These are phyloP conservation scores for Kokia cookei DNA, from an alignment of 441 rosid genomes.

Conservation along the genomic window DNA sequence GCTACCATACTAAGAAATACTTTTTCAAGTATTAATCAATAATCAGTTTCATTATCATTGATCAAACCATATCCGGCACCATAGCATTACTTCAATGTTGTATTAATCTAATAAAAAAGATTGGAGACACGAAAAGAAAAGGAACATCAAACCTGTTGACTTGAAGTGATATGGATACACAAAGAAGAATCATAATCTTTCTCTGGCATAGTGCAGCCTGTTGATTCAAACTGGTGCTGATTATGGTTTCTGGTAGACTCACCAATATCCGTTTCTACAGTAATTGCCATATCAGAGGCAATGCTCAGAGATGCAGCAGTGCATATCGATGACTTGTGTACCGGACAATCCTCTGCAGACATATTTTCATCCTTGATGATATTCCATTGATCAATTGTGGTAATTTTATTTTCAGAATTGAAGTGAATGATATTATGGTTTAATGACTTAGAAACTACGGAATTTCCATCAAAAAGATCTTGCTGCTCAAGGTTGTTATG, in stretches of 20 bases:
- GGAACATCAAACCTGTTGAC: constrained; percentile 34
- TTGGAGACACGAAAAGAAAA: background rate
- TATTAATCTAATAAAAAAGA: background rate
- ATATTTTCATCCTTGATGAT: background rate
- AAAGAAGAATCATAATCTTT: constrained; percentile 15
- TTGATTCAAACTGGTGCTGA: constrained; percentile 8
- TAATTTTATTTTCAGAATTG: background rate
- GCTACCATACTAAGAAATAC: too few relatives aligned
- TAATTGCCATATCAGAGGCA: constrained; percentile 3
- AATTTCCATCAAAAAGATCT: constrained; percentile 1
- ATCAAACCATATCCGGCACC: too few relatives aligned
- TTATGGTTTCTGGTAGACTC: constrained; percentile 5
- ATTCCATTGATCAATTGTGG: background rate
- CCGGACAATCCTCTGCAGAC: background rate
- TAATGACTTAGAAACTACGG: background rate
- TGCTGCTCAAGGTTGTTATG: constrained; percentile 4
- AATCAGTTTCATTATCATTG: too few relatives aligned
- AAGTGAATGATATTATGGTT: background rate
- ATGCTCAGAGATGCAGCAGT: background rate
- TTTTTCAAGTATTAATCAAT: too few relatives aligned
- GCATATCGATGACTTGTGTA: background rate
- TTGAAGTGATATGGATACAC: constrained; percentile 11
- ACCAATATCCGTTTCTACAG: background rate
- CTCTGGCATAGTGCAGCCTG: background rate
- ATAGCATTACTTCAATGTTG: too few relatives aligned